Evolutionary conservation across 2,329 filamentous ascomycete species (phyloP).

Genomic region (Clonostachys byssicola): DNA sequence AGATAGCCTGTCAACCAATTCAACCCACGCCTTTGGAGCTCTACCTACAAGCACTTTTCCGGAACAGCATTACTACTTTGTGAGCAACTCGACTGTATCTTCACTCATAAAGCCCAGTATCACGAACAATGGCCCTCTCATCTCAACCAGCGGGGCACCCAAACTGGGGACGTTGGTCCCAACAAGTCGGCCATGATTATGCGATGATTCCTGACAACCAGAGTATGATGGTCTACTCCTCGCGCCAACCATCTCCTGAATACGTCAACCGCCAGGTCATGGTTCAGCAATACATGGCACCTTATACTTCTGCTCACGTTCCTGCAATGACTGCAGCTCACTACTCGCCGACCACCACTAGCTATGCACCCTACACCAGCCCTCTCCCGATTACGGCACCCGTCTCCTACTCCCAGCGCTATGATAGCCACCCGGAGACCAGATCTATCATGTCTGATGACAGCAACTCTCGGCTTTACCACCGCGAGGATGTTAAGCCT

Average conservation of each 20-base stretch:
- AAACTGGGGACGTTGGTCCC: constrained; percentile 52
- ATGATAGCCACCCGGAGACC: too few relatives aligned
- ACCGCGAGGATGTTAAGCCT: too few relatives aligned
- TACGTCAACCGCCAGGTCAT: constrained; percentile 37
- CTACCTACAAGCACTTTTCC: too few relatives aligned
- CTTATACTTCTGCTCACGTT: constrained; percentile 32
- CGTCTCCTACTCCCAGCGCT: too few relatives aligned
- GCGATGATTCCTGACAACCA: constrained; percentile 38
- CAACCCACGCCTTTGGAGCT: too few relatives aligned
- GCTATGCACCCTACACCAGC: constrained; percentile 35
- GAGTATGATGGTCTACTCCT: constrained; percentile 44
- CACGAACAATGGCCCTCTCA: constrained; percentile 37
- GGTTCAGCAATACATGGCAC: constrained; percentile 41
- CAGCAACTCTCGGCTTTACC: too few relatives aligned
- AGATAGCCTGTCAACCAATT: too few relatives aligned
- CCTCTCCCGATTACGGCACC: constrained; percentile 22
- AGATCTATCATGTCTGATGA: too few relatives aligned
- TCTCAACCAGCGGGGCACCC: constrained; percentile 36
- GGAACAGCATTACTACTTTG: too few relatives aligned
- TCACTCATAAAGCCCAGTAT: neutral
- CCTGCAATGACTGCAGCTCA: constrained; percentile 33
- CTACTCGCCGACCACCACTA: constrained; percentile 37
- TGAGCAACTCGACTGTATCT: neutral
- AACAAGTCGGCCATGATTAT: constrained; percentile 43
- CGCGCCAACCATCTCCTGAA: constrained; percentile 27